Percentiles rank a stretch among this genome's conserved stretches.
Evolutionary conservation across 768 basidiomycete species (phyloP).

Genomic region (Russula emetica): DNA sequence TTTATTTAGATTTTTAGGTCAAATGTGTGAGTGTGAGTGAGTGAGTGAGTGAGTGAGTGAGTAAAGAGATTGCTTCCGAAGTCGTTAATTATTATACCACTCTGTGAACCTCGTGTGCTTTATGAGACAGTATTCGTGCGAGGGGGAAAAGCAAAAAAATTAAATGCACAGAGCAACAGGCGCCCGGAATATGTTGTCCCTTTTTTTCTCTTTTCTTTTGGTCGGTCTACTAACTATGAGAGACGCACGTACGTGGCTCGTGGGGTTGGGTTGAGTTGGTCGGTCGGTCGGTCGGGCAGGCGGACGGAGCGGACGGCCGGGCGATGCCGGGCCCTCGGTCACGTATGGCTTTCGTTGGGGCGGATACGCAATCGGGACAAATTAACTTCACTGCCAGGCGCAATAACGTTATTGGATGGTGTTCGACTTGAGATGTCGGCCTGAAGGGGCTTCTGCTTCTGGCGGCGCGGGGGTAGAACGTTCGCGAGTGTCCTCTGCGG

Average conservation of each 20-base stretch:
- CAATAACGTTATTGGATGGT: conserved; percentile 24
- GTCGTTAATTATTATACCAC: not conserved
- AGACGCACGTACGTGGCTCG: too few relatives aligned
- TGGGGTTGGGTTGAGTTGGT: too few relatives aligned
- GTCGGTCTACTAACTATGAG: not conserved
- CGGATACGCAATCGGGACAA: conserved; percentile 25
- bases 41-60: too few relatives aligned
- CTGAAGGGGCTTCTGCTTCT: conserved; percentile 19
- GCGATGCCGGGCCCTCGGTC: conserved; percentile 22
- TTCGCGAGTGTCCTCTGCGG: conserved; percentile 8
- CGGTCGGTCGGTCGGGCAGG: not conserved
- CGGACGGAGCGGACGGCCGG: not conserved
- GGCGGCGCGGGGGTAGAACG: conserved; percentile 27
- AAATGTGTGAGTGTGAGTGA: too few relatives aligned
- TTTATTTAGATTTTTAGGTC: conserved; percentile 12
- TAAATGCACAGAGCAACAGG: not conserved
- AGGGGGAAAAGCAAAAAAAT: not conserved
- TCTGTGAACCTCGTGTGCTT: too few relatives aligned
- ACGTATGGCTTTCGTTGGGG: conserved; percentile 7
- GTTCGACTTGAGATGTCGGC: conserved; percentile 22
- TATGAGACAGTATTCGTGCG: not conserved
- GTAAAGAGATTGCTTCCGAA: not conserved
- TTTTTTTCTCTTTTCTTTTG: not conserved
- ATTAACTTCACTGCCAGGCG: conserved; percentile 22
- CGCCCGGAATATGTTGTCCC: not conserved